Evolutionary conservation across 202 grass and related monocot genomes (phyloP).

Genomic region (Tripidium arundinaceum): DNA sequence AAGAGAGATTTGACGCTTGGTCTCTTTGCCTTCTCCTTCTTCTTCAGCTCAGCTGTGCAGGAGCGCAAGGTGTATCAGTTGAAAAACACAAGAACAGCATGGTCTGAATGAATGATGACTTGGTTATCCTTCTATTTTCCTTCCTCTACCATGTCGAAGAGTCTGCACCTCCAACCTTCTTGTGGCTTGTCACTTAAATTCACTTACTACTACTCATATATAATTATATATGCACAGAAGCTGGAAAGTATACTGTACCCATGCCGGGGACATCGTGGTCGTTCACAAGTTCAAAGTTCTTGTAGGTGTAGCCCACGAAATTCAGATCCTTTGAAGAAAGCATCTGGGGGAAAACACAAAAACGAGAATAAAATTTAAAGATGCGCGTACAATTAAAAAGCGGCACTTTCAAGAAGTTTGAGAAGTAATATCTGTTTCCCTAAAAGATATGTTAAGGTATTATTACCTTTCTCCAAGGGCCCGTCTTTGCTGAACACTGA

Average conservation of each 20-base stretch:
- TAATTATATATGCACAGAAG: slow-evolving; percentile 12
- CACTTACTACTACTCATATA: background rate
- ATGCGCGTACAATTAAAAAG: background rate
- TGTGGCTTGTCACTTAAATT: background rate
- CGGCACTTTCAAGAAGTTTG: background rate
- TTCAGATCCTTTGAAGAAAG: slow-evolving; percentile 98
- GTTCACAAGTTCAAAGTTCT: slow-evolving; percentile 97
- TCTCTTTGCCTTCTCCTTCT: slow-evolving; percentile 81
- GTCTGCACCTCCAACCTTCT: background rate
- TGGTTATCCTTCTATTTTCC: background rate
- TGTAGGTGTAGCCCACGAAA: slow-evolving; percentile 98
- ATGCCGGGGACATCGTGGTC: slow-evolving; percentile 81
- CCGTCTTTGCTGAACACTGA: slow-evolving; percentile 69
- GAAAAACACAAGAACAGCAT: background rate
- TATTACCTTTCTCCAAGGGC: slow-evolving; percentile 94
- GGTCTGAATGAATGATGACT: background rate
- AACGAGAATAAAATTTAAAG: background rate
- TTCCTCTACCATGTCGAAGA: background rate
- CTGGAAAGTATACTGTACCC: slow-evolving; percentile 40
- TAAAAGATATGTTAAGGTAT: background rate
- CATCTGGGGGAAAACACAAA: slow-evolving; percentile 52
- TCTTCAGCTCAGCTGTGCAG: slow-evolving; percentile 80
- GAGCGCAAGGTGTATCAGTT: background rate
- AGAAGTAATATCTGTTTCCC: background rate
- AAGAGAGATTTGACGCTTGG: slow-evolving; percentile 91